Conservation (phyloP, 768 basidiomycete species). For the Gyrodon lividus region DNA sequence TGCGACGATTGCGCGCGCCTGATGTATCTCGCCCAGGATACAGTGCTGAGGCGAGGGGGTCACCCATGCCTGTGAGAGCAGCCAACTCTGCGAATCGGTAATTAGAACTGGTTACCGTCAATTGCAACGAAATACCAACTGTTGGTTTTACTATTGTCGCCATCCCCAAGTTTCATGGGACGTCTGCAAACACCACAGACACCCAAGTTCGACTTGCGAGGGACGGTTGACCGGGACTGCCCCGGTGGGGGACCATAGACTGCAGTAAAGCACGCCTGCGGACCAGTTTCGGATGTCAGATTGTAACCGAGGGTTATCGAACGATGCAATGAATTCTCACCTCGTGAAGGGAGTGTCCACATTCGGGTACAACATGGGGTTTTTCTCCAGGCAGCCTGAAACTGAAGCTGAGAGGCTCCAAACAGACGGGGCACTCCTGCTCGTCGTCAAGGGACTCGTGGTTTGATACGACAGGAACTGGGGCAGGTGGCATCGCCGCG, state of each 20-base stretch:
- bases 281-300: constrained; percentile 6
- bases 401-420: constrained; percentile 90
- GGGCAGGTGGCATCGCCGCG: constrained; percentile 59
- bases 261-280: constrained; percentile 90
- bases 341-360: constrained; percentile 97
- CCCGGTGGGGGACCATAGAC: constrained; percentile 88
- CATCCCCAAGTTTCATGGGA: constrained; percentile 94
- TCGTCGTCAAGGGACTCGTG: constrained; percentile 70
- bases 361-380: constrained; percentile 95
- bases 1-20: constrained; percentile 35
- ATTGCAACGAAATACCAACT: constrained; percentile 53
- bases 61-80: constrained; percentile 86
- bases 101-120: constrained; percentile 6
- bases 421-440: constrained; percentile 93
- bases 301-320: background rate
- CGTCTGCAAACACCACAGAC: constrained; percentile 96
- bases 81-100: constrained; percentile 71
- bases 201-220: constrained; percentile 79
- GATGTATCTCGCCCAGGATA: constrained; percentile 69
- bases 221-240: constrained; percentile 50
- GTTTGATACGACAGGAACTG: constrained; percentile 70
- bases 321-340: constrained; percentile 36
- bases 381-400: constrained; percentile 95
- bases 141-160: constrained; percentile 78
- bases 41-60: constrained; percentile 49